phyloP scores from a whole-genome alignment of 768 basidiomycete species.

The Lyophyllum semitale region DNA sequence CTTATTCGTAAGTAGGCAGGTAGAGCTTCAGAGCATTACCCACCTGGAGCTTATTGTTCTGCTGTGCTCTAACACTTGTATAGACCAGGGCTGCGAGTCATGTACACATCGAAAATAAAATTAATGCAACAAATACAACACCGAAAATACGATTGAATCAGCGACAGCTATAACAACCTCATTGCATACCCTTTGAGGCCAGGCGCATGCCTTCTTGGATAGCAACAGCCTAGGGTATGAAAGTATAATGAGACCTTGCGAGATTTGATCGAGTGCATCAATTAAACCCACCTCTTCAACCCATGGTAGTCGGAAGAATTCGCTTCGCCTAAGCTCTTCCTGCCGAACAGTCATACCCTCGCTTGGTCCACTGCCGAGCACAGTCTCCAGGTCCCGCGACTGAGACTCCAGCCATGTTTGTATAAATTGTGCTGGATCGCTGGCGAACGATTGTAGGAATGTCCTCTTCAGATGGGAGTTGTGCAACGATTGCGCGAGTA shows the following conservation, averaged over 20 bases:
- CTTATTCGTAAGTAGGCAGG: too few species aligned
- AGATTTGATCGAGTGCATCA: neutral
- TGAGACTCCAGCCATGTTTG: slow-evolving; percentile 92
- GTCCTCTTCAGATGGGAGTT: slow-evolving; percentile 86
- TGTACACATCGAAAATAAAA: neutral
- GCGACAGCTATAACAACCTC: slow-evolving; percentile 3
- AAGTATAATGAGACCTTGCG: slow-evolving; percentile 3
- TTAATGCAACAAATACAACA: neutral
- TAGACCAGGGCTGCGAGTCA: neutral
- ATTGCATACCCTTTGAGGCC: slow-evolving; percentile 51
- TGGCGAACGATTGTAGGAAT: slow-evolving; percentile 81
- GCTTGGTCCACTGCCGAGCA: slow-evolving; percentile 85
- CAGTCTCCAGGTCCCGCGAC: slow-evolving; percentile 84
- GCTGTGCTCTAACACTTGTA: too few species aligned
- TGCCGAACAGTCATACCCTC: slow-evolving; percentile 81
- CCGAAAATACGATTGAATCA: neutral
- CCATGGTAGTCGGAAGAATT: slow-evolving; percentile 92
- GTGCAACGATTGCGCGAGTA: slow-evolving; percentile 81
- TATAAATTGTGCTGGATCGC: slow-evolving; percentile 78
- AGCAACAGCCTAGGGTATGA: slow-evolving; percentile 63
- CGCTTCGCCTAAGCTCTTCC: slow-evolving; percentile 85
- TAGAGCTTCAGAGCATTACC: too few species aligned
- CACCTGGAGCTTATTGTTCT: too few species aligned
- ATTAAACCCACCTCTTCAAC: slow-evolving; percentile 61
- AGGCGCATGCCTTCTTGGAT: slow-evolving; percentile 81